Evolutionary conservation across 805 yeast species (phyloP).

Genomic region (Candida cerambycidarum): DNA sequence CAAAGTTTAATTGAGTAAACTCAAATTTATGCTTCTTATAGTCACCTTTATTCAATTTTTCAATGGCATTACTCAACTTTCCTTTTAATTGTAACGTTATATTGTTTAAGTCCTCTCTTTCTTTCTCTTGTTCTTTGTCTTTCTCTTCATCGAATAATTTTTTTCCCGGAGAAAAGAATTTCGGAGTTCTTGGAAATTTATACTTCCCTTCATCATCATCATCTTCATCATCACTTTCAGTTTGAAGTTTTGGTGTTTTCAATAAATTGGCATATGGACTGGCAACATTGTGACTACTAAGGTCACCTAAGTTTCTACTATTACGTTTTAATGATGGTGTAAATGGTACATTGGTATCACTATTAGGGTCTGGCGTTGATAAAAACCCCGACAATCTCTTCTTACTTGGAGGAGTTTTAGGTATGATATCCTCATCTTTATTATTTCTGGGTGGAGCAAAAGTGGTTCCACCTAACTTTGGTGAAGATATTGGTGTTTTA

Average conservation of each 20-base stretch:
- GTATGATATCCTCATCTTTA: slow-evolving; percentile 10
- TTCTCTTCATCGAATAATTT: slow-evolving; percentile 34
- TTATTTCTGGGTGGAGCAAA: slow-evolving; percentile 15
- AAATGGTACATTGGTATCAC: slow-evolving; percentile 29
- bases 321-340: slow-evolving; percentile 41
- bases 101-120: slow-evolving; percentile 35
- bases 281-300: slow-evolving; percentile 21
- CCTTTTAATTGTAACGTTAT: slow-evolving; percentile 39
- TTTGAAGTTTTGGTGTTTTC: slow-evolving; percentile 8
- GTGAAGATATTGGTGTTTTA: slow-evolving; percentile 35
- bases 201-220: slow-evolving; percentile 13
- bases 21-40: slow-evolving; percentile 22
- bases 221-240: slow-evolving; percentile 23
- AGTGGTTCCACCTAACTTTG: slow-evolving; percentile 19
- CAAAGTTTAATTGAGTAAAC: slow-evolving; percentile 32
- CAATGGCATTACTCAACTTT: slow-evolving; percentile 40
- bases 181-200: slow-evolving; percentile 40
- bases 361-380: slow-evolving; percentile 37
- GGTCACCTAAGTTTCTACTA: slow-evolving; percentile 6
- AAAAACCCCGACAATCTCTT: slow-evolving; percentile 30
- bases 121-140: slow-evolving; percentile 25
- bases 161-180: slow-evolving; percentile 39
- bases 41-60: slow-evolving; percentile 28
- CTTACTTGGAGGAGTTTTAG: slow-evolving; percentile 29
- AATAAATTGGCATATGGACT: slow-evolving; percentile 29